phyloP scores from a whole-genome alignment of 2,329 filamentous ascomycete species.

The Fusarium protoensiforme region DNA sequence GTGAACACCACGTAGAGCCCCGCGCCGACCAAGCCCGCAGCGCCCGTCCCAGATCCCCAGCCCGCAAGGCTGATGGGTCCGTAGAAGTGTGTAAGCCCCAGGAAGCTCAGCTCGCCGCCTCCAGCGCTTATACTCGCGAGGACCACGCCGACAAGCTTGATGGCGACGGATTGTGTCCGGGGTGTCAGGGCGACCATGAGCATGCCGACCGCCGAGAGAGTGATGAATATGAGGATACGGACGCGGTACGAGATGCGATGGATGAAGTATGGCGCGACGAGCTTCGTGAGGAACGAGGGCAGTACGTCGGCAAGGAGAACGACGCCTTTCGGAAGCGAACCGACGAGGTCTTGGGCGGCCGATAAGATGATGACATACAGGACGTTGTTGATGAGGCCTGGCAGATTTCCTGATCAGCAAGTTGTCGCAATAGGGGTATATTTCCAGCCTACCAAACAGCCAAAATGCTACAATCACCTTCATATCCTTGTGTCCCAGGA shows the following conservation, averaged over 20 bases:
- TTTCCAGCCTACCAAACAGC: slow-evolving; percentile 80
- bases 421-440: rapidly evolving
- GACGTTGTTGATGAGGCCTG: slow-evolving; percentile 85
- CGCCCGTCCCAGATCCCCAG: slow-evolving; percentile 94
- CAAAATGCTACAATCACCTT: slow-evolving; percentile 86
- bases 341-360: slow-evolving; percentile 94
- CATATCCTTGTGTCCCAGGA: slow-evolving; percentile 75
- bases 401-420: slow-evolving; percentile 11
- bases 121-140: slow-evolving; percentile 88
- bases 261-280: slow-evolving; percentile 93
- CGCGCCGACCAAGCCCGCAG: slow-evolving; percentile 86
- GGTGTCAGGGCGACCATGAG: slow-evolving; percentile 86
- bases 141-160: slow-evolving; percentile 85
- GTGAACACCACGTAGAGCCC: slow-evolving; percentile 90
- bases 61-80: slow-evolving; percentile 86
- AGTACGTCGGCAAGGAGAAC: slow-evolving; percentile 94
- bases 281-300: slow-evolving; percentile 88
- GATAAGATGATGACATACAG: slow-evolving; percentile 98
- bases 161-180: slow-evolving; percentile 69
- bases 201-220: slow-evolving; percentile 86
- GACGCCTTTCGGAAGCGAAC: slow-evolving; percentile 88
- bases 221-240: slow-evolving; percentile 80
- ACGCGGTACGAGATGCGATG: slow-evolving; percentile 83
- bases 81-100: slow-evolving; percentile 93
- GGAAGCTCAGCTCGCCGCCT: slow-evolving; percentile 88